Conservation (phyloP, 2,329 filamentous ascomycete species). For the Aureobasidium mangrovei region DNA sequence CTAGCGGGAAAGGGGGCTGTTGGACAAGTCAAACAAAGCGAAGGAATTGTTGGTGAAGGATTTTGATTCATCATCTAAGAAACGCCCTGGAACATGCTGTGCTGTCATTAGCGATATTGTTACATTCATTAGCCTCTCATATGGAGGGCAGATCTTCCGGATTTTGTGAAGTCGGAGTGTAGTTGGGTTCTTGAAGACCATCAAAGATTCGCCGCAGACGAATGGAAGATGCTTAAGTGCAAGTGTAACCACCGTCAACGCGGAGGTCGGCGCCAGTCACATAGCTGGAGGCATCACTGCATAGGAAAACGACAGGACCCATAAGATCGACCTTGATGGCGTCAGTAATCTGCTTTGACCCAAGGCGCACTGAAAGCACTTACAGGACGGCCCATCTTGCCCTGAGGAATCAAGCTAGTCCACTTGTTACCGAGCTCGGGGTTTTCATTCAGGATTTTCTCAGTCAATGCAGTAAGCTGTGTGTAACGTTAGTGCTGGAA, state of each 20-base stretch:
- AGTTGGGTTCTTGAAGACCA: not conserved
- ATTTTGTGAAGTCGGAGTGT: not conserved
- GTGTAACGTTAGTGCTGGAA: conserved; percentile 14
- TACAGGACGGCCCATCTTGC: conserved; percentile 77
- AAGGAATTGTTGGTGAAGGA: no score
- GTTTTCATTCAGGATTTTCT: conserved; percentile 91
- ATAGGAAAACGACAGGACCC: conserved; percentile 81
- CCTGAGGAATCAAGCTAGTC: conserved; percentile 84
- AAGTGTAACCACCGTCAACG: conserved; percentile 37
- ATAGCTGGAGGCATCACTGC: conserved; percentile 69
- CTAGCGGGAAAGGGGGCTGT: not conserved
- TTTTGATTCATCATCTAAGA: conserved; percentile 7
- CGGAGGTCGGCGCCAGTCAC: conserved; percentile 47
- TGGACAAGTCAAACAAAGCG: not conserved
- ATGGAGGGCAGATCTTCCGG: not conserved
- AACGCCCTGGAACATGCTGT: conserved; percentile 4
- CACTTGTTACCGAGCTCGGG: conserved; percentile 83
- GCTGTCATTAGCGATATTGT: conserved; percentile 8
- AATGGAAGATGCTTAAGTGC: conserved; percentile 23
- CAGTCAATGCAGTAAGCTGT: conserved; percentile 51
- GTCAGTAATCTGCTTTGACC: conserved; percentile 22
- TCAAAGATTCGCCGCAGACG: not conserved
- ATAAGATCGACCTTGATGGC: conserved; percentile 59
- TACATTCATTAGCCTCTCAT: not conserved
- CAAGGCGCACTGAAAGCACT: not conserved